phyloP scores from a whole-genome alignment of 1,284 basidiomycete genomes.

The Uromyces viciae-fabae region DNA sequence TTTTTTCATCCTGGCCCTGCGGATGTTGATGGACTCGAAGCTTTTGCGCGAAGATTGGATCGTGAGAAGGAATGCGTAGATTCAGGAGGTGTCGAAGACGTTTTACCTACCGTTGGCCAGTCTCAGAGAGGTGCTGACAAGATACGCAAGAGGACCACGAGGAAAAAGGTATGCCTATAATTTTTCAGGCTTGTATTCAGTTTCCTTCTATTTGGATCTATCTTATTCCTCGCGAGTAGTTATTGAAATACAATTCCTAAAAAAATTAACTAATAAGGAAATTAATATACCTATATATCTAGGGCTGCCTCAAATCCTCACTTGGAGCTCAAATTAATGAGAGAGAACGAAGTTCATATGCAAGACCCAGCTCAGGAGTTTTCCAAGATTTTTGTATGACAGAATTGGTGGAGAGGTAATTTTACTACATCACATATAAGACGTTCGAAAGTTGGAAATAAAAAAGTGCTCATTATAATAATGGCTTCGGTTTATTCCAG shows the following conservation, averaged over 20 bases:
- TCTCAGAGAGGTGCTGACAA: constrained; percentile 25
- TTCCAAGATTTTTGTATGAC: constrained; percentile 34
- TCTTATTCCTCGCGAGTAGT: no score
- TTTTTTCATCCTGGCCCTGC: constrained; percentile 54
- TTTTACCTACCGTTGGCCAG: constrained; percentile 34
- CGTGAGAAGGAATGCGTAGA: constrained; percentile 25
- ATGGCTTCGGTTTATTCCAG: background rate
- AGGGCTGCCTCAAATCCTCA: constrained; percentile 20
- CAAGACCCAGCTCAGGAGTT: constrained; percentile 24
- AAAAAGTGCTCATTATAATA: no score
- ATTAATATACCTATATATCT: no score
- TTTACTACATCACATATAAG: background rate
- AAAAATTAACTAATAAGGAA: no score
- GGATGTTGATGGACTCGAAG: constrained; percentile 40
- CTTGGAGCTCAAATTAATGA: constrained; percentile 41
- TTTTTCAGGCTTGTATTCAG: background rate
- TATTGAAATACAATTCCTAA: no score
- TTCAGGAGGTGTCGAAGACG: constrained; percentile 30
- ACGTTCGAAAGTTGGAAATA: no score
- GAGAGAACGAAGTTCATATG: constrained; percentile 38
- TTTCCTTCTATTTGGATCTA: background rate
- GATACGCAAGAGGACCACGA: constrained; percentile 16
- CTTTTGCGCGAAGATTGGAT: constrained; percentile 25
- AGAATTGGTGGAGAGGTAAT: constrained; percentile 35
- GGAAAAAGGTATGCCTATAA: constrained; percentile 11